phyloP scores from a whole-genome alignment of 1,284 basidiomycete species.

The Exsudoporus floridanus region DNA sequence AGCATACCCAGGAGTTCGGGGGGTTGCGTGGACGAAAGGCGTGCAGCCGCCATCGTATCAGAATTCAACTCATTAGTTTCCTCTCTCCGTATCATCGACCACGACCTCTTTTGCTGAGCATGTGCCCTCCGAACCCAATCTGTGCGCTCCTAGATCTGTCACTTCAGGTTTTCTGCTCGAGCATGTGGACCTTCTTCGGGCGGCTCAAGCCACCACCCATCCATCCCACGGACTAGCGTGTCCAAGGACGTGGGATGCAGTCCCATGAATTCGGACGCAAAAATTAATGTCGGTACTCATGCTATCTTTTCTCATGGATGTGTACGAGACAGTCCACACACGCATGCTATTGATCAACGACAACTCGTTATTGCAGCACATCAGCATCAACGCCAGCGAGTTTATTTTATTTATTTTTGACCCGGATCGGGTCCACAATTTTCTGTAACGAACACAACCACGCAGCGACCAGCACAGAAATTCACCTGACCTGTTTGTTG shows the following conservation, averaged over 20 bases:
- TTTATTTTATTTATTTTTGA: not conserved
- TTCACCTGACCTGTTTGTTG: not conserved
- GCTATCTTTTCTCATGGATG: conserved; percentile 10
- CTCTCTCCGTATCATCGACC: conserved; percentile 71
- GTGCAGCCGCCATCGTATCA: conserved; percentile 35
- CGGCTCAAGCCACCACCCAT: not conserved
- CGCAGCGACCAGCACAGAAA: not conserved
- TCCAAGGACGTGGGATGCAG: conserved; percentile 5
- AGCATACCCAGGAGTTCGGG: conserved; percentile 65
- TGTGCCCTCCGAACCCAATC: not conserved
- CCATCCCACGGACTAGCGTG: not conserved
- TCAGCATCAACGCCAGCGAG: not conserved
- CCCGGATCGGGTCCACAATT: not conserved
- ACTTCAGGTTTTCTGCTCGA: not conserved
- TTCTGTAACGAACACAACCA: not conserved
- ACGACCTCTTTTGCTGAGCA: conserved; percentile 66
- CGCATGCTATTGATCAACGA: not conserved
- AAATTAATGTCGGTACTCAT: not conserved
- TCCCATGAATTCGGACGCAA: conserved; percentile 5
- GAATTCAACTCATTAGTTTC: conserved; percentile 60
- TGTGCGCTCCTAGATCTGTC: not conserved
- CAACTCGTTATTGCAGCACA: not conserved
- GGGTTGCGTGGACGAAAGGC: conserved; percentile 44
- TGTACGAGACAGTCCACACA: not conserved
- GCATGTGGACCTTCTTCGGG: not conserved